Evolutionary conservation across 192 early-diverging fungal genomes (phyloP), one percentile per base, ranked within the genome.

Genomic region (Entomortierella parvispora): DNA sequence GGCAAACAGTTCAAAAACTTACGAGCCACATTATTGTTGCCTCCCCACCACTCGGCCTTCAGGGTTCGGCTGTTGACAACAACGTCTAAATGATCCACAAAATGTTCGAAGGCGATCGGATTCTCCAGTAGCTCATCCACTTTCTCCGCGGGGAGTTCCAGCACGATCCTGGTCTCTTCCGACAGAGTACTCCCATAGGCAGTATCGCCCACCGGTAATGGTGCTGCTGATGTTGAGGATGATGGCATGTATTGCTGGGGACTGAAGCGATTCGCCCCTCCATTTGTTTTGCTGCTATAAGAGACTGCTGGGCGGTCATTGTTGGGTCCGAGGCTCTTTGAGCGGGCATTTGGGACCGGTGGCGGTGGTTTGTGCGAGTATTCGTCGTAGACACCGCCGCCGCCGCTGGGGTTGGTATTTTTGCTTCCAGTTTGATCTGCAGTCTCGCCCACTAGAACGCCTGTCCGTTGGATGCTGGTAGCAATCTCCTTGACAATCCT

Each of bases 401-500:
- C 43, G 40, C 46, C 60, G 46, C 31, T 42, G 51, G 2, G 23
- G 42, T 55, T 68, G 34, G 34, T 31, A 37, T 37, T 80, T 10
- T 64, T 69, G 54, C 54, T 34, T 28, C 34, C 22, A 28, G 34
- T 17, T 29, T 56, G 54, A 20, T 56, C 42, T 32, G 25, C 46
- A 3, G 61, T 56, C n/a, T 62, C 62, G 8, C 58, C 69, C n/a
- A 70, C 47, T 22, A 66, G 55, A 26, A 79, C 71, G 5, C 82
- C 81, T 1, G 82, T 80, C 42, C 64, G 33, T 17, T 69, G 74
- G 50, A 60, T 66, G 33, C 84, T 87, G 28, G 80, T 62, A 3
- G 71, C 55, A 58, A 90, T 86, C n/a, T 88, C 85, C 51, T 84
- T 79, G 33, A 89, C 71, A 22, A 89, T 59, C 49, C 68, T 71